These are phyloP conservation scores for Trichoderma lentiforme DNA, from an alignment of 2,329 filamentous ascomycete species.

Conservation along the genomic window DNA sequence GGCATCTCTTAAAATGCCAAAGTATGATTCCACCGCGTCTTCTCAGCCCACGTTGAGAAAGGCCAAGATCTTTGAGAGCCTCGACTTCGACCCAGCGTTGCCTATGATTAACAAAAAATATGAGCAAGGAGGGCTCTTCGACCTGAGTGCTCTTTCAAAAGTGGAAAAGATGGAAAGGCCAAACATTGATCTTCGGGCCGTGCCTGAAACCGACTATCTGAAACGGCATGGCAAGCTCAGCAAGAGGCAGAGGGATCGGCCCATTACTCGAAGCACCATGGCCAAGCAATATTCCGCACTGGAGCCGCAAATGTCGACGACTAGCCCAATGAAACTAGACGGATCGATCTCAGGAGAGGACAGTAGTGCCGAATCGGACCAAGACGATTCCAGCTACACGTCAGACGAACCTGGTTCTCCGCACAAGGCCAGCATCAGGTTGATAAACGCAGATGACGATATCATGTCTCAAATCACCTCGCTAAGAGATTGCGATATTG, in stretches of 20 bases:
- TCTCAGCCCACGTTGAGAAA: conserved; percentile 32
- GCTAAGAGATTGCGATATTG: conserved; percentile 47
- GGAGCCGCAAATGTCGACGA: conserved; percentile 25
- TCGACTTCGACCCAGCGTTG: conserved; percentile 52
- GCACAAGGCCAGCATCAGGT: conserved; percentile 46
- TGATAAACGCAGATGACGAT: conserved; percentile 49
- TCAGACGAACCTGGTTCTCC: conserved; percentile 50
- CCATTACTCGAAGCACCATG: conserved; percentile 24
- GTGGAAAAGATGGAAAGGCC: conserved; percentile 30
- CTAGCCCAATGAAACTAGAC: conserved; percentile 40
- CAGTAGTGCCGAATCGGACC: conserved; percentile 53
- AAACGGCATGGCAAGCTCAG: conserved; percentile 45
- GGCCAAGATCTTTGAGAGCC: conserved; percentile 51
- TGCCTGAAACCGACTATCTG: conserved; percentile 48
- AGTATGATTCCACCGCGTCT: conserved; percentile 20
- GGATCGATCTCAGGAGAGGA: conserved; percentile 42
- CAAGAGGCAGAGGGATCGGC: conserved; percentile 32
- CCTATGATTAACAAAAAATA: conserved; percentile 58
- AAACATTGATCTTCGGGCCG: conserved; percentile 32
- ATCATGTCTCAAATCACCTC: conserved; percentile 51
- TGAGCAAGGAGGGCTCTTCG: conserved; percentile 53
- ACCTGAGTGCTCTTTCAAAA: conserved; percentile 37
- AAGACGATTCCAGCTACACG: conserved; percentile 51
- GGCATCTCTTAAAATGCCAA: conserved; percentile 39
- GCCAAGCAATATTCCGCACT: conserved; percentile 28